Base-by-base conservation (phyloP, 805 yeast genomes). In the Clavispora santaluciae region DNA sequence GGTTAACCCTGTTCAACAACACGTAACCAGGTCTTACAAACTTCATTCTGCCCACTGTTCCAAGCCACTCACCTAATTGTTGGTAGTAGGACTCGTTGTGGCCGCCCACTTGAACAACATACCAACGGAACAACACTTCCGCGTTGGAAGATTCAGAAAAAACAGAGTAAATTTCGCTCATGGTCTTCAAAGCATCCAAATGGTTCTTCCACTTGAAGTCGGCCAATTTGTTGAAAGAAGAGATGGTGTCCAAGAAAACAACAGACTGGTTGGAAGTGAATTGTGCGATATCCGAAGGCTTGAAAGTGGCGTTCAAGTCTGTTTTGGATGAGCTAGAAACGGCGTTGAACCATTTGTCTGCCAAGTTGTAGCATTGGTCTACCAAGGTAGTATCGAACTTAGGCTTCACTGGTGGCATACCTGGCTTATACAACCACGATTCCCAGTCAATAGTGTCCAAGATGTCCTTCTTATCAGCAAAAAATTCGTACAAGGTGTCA, bases 21-120 rank as follows among this genome's bases (percentile, higher is more conserved):
- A 78, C 73, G 64, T 79, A 88, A 4, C 93, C 87, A 22, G 96
- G 95, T 61, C 96, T 76, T 20, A 86, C 95, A 57, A 82, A 89
- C 67, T 89, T 89, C 96, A 89, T 89, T 70, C 96, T 77, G 16
- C 96, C 96, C 17, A 89, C 93, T 2, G 90, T 81, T 10, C 91
- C 95, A 41, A 89, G 72, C 95, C 95, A 89, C 39, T 78, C 77
- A 3, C 95, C 88, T 35, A 89, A 66, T 33, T 63, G 64, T 42
- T 63, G 64, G 58, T 82, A 76, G 38, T 68, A 66, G 24, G 68
- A 60, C 10, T 56, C 46, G 41, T 78, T 64, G 22, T 70, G 65
- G 22, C 83, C 83, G 0, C 71, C 64, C 6, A 86, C 69, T 50
- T 84, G 80, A 39, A 88, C 72, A 44, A 80, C 69, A 60, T 72